These are phyloP conservation scores for Dittrichia graveolens DNA, from an alignment of 129 eudicot species.

Conservation along the genomic window DNA sequence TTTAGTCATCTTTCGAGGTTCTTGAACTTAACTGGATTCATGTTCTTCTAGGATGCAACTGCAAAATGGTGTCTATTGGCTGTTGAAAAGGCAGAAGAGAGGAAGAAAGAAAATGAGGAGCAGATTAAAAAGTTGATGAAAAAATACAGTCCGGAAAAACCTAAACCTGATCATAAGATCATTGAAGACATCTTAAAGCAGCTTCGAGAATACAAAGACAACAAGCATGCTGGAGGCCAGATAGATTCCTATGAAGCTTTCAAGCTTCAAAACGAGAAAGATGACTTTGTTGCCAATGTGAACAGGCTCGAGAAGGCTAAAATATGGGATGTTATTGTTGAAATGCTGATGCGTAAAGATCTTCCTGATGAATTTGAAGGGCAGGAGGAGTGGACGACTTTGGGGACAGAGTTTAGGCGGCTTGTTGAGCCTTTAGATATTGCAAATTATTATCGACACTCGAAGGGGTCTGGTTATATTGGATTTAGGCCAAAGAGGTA, in stretches of 20 bases:
- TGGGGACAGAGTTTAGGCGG: constrained; percentile 59
- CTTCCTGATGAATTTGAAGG: constrained; percentile 88
- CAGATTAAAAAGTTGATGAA: constrained; percentile 13
- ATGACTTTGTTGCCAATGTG: constrained; percentile 67
- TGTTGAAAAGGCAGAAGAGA: constrained; percentile 63
- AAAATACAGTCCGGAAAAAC: not conserved
- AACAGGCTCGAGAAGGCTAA: constrained; percentile 67
- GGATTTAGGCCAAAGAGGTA: constrained; percentile 61
- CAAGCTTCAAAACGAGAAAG: no score
- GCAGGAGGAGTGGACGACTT: constrained; percentile 48
- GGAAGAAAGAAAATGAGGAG: constrained; percentile 46
- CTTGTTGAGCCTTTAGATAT: constrained; percentile 83
- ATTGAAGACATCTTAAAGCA: constrained; percentile 9
- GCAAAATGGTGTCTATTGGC: constrained; percentile 74
- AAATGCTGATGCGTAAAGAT: constrained; percentile 66
- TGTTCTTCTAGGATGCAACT: constrained; percentile 47
- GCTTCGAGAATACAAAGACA: constrained; percentile 36
- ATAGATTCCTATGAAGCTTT: constrained; percentile 60
- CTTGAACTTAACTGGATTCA: not conserved
- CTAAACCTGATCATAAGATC: constrained; percentile 23
- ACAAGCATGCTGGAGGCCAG: constrained; percentile 25
- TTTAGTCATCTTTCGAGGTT: not conserved
- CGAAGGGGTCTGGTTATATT: constrained; percentile 40
- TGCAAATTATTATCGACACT: constrained; percentile 76
- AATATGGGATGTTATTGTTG: constrained; percentile 71